A percentile compares a stretch with the other conserved stretches of the same genome.
Conservation (phyloP, 371 early-diverging fungal genomes). For the Syncephalastrum sp. region DNA sequence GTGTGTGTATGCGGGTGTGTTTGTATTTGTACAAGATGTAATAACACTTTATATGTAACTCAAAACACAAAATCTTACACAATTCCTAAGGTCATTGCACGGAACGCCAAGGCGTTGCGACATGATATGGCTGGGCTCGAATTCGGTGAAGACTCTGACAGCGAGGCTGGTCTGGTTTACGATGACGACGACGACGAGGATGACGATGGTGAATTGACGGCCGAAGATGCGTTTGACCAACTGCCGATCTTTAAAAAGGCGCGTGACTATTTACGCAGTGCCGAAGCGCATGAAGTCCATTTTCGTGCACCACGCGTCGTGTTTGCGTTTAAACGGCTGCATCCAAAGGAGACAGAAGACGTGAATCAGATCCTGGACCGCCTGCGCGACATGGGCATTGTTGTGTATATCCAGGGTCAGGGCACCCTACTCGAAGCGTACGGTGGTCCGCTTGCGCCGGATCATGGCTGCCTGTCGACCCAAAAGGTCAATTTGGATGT, state of each 20-base stretch:
- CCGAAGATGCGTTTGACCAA: slow-evolving; percentile 24
- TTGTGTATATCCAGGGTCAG: slow-evolving; percentile 15
- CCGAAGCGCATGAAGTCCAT: slow-evolving; percentile 51
- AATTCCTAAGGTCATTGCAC: slow-evolving; percentile 36
- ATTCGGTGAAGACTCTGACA: slow-evolving; percentile 12
- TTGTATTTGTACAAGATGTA: no score
- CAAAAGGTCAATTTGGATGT: slow-evolving; percentile 52
- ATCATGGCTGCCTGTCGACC: slow-evolving; percentile 19
- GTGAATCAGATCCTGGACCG: slow-evolving; percentile 38
- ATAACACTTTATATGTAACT: no score
- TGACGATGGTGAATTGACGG: neutral
- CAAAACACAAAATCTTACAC: no score
- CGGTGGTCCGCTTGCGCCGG: neutral
- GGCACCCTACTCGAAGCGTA: slow-evolving; percentile 8
- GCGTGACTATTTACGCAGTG: slow-evolving; percentile 35
- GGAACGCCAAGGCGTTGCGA: slow-evolving; percentile 48
- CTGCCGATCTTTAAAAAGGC: slow-evolving; percentile 56
- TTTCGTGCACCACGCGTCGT: slow-evolving; percentile 52
- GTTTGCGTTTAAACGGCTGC: slow-evolving; percentile 54
- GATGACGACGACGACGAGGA: slow-evolving; percentile 16
- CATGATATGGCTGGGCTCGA: slow-evolving; percentile 51
- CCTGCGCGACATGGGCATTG: slow-evolving; percentile 37
- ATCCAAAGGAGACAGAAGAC: slow-evolving; percentile 28
- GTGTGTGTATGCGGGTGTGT: no score
- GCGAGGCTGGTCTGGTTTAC: slow-evolving; percentile 14